Evolutionary conservation across 192 early-diverging fungal species (phyloP).

Genomic region (Coemansia erecta): DNA sequence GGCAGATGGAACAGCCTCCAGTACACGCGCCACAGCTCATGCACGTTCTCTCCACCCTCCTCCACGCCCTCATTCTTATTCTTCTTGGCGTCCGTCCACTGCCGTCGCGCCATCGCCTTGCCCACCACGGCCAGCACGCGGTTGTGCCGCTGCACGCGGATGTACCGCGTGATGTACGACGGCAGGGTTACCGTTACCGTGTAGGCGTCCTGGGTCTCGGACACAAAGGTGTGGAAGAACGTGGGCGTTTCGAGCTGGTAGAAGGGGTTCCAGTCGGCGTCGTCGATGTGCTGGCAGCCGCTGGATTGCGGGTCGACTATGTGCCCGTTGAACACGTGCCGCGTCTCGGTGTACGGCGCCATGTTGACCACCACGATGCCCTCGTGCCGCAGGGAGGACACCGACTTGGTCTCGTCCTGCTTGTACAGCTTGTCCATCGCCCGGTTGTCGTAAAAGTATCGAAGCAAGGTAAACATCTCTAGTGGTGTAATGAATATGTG

Average conservation of each 20-base stretch:
- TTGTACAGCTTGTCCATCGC: not conserved
- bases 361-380: conserved; percentile 25
- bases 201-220: conserved; percentile 12
- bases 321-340: conserved; percentile 31
- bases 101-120: conserved; percentile 35
- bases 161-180: conserved; percentile 30
- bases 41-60: too few species aligned
- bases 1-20: conserved; percentile 33
- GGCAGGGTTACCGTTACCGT: conserved; percentile 22
- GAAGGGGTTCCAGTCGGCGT: conserved; percentile 39
- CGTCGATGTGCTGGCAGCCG: conserved; percentile 14
- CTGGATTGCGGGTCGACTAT: conserved; percentile 11
- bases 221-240: conserved; percentile 31
- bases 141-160: conserved; percentile 22
- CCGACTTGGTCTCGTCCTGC: conserved; percentile 4
- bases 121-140: conserved; percentile 31
- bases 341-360: conserved; percentile 17
- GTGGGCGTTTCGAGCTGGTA: conserved; percentile 13
- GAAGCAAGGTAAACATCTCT: too few species aligned
- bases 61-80: too few species aligned
- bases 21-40: conserved; percentile 41
- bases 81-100: conserved; percentile 18
- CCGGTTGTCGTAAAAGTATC: not conserved
- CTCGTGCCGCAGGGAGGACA: conserved; percentile 23
- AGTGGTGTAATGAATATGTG: too few species aligned